phyloP scores from a whole-genome alignment of 306 rosid genomes.

The Prunus salicina region DNA sequence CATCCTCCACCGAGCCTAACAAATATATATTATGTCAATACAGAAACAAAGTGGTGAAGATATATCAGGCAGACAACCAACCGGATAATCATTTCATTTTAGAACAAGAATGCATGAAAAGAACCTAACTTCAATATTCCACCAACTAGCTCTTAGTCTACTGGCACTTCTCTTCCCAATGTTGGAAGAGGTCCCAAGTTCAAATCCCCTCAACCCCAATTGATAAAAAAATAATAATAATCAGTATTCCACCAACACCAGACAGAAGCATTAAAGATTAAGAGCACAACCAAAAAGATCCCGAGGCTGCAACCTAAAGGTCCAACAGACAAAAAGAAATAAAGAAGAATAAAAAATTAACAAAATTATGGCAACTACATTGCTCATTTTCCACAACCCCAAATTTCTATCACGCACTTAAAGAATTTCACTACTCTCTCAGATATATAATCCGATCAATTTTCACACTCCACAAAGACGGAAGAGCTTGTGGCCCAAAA shows the following conservation, averaged over 20 bases:
- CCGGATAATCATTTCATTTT: neutral
- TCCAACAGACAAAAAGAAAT: too few relatives aligned
- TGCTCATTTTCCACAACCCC: neutral
- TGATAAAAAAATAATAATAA: too few relatives aligned
- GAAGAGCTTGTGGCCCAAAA: neutral
- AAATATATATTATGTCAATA: constrained; percentile 24
- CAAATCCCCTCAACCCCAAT: too few relatives aligned
- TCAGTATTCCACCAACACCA: too few relatives aligned
- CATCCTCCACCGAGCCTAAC: constrained; percentile 87
- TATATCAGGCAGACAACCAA: neutral
- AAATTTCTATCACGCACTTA: neutral
- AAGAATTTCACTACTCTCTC: neutral
- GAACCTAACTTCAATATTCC: neutral
- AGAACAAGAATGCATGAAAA: neutral
- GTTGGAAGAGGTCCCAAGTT: too few relatives aligned
- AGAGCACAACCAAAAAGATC: too few relatives aligned
- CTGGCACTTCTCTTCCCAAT: too few relatives aligned
- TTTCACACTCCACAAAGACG: too few relatives aligned
- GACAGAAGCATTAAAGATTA: too few relatives aligned
- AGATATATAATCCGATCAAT: neutral
- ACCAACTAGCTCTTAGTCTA: neutral
- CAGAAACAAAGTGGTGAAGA: constrained; percentile 1
- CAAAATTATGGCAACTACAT: neutral
- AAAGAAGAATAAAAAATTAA: too few relatives aligned
- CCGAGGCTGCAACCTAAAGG: too few relatives aligned